Evolutionary conservation across 768 basidiomycete species (phyloP).

Genomic region (Lentinus tigrinus): DNA sequence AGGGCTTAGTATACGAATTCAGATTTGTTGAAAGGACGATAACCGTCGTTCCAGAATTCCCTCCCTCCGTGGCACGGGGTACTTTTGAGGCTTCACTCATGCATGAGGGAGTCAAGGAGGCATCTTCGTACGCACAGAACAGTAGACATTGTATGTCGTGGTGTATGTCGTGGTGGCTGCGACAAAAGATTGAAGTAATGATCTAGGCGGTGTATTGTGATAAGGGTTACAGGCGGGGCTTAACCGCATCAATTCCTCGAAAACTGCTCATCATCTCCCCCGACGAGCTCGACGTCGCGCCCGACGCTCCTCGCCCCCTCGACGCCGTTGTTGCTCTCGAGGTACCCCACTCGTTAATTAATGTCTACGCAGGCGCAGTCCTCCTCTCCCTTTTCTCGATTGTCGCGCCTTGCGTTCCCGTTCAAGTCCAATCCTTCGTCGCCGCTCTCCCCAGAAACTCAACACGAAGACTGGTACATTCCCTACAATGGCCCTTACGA

Average conservation of each 20-base stretch:
- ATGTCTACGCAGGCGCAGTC: slow-evolving; percentile 20
- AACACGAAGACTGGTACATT: slow-evolving; percentile 57
- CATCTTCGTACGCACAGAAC: too few species aligned
- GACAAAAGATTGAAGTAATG: too few species aligned
- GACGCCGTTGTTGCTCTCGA: background rate
- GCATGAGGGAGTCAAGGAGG: too few species aligned
- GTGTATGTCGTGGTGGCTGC: too few species aligned
- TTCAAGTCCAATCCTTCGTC: slow-evolving; percentile 24
- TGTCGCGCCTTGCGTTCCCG: slow-evolving; percentile 36
- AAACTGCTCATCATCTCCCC: slow-evolving; percentile 12
- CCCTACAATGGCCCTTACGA: slow-evolving; percentile 68
- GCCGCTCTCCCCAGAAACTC: slow-evolving; percentile 12
- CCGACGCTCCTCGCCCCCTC: slow-evolving; percentile 8
- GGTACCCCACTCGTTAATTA: slow-evolving; percentile 3
- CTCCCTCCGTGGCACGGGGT: too few species aligned
- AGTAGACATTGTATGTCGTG: too few species aligned
- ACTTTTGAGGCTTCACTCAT: too few species aligned
- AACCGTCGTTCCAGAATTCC: too few species aligned
- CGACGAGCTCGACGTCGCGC: slow-evolving; percentile 18
- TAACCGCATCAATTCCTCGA: slow-evolving; percentile 8
- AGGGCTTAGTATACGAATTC: too few species aligned
- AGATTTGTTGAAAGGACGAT: too few species aligned
- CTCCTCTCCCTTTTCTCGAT: slow-evolving; percentile 35
- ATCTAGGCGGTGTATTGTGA: background rate
- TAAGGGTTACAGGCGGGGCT: background rate